Percentiles rank a stretch among this genome's conserved stretches.
These are phyloP conservation scores for Candida sakaeoensis DNA, from an alignment of 805 yeast species.

Conservation along the genomic window DNA sequence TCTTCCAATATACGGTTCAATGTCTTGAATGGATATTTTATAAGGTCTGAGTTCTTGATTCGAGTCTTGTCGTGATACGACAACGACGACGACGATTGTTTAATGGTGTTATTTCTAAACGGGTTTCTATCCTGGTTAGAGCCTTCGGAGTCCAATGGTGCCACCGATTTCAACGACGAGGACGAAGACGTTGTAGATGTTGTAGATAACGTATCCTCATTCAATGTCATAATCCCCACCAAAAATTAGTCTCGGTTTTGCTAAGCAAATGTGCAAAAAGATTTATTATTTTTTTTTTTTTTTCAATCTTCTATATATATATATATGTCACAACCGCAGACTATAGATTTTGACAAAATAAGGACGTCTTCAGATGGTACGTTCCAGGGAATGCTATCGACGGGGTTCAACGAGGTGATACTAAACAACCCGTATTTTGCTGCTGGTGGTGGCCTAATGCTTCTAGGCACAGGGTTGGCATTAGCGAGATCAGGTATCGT, in stretches of 20 bases:
- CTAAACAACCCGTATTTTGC: conserved; percentile 90
- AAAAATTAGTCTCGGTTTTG: background rate
- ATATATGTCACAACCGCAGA: conserved; percentile 11
- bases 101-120: background rate
- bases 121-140: background rate
- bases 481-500: conserved; percentile 66
- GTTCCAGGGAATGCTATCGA: conserved; percentile 26
- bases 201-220: conserved; percentile 1
- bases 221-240: background rate
- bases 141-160: background rate
- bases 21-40: conserved; percentile 50
- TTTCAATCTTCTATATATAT: background rate
- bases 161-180: background rate
- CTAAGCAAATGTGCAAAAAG: background rate
- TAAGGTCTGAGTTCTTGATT: conserved; percentile 11
- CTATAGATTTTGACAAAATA: conserved; percentile 36
- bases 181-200: background rate
- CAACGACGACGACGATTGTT: background rate
- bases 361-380: conserved; percentile 36
- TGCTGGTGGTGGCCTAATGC: conserved; percentile 97
- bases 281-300: conserved; percentile 1
- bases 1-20: conserved; percentile 67
- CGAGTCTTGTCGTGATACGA: conserved; percentile 7
- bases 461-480: conserved; percentile 86
- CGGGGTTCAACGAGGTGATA: conserved; percentile 51